Evolutionary conservation across 257 asterid species (phyloP).

Genomic region (Salvia splendens): DNA sequence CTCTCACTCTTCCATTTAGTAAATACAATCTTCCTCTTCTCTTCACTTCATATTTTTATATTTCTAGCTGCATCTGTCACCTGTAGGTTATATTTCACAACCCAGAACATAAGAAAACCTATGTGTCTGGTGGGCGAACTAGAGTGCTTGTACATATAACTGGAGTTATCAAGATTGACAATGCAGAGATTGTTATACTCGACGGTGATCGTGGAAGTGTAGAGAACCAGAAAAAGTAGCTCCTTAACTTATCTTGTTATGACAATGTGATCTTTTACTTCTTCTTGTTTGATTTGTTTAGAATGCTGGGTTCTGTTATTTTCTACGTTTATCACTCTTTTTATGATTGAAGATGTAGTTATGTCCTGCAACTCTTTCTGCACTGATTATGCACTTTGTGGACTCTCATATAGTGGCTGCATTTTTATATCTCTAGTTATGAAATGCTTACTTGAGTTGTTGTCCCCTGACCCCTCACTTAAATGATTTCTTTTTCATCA

Average conservation of each 20-base stretch:
- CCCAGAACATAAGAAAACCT: conserved; percentile 69
- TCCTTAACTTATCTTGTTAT: conserved; percentile 31
- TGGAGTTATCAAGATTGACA: conserved; percentile 63
- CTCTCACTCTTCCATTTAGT: conserved; percentile 7
- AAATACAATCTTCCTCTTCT: background rate
- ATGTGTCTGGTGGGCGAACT: conserved; percentile 87
- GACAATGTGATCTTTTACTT: conserved; percentile 14
- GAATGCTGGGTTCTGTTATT: conserved; percentile 25
- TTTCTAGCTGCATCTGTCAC: background rate
- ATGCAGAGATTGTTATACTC: conserved; percentile 71
- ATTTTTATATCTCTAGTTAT: background rate
- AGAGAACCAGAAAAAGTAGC: conserved; percentile 75
- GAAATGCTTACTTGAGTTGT: background rate
- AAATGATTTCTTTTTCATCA: background rate
- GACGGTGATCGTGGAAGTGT: conserved; percentile 80
- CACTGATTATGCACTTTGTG: background rate
- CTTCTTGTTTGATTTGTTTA: conserved; percentile 4
- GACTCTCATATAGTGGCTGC: background rate
- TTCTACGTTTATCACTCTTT: background rate
- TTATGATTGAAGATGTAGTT: background rate
- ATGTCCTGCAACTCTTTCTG: background rate
- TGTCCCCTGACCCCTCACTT: background rate
- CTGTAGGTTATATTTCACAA: conserved; percentile 69
- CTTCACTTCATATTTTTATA: background rate
- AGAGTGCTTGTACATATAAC: conserved; percentile 69